phyloP scores from a whole-genome alignment of 2,329 filamentous ascomycete genomes.

The Aureobasidium uvarum region DNA sequence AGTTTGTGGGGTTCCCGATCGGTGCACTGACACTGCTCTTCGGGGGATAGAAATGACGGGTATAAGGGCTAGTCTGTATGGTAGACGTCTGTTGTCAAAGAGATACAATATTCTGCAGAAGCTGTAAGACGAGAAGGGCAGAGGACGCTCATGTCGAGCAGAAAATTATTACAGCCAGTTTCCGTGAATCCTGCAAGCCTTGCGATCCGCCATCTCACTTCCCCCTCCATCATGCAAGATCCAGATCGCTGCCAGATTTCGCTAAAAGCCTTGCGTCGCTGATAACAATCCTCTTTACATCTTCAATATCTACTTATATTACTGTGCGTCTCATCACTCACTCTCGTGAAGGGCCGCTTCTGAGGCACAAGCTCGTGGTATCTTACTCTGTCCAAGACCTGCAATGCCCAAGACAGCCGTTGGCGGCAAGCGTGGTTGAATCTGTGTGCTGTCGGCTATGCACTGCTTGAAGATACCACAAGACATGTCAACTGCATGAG shows the following conservation, averaged over 20 bases:
- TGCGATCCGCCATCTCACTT: slow-evolving; percentile 11
- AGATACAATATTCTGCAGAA: background rate
- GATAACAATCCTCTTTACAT: background rate
- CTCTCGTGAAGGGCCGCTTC: too few relatives aligned
- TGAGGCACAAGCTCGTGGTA: too few relatives aligned
- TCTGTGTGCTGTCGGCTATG: background rate
- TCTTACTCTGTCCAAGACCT: background rate
- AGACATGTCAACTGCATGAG: slow-evolving; percentile 4
- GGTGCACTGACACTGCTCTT: background rate
- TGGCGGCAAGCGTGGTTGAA: slow-evolving; percentile 9
- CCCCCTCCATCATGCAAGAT: slow-evolving; percentile 1
- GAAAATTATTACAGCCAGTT: background rate
- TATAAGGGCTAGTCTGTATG: background rate
- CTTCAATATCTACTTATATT: background rate
- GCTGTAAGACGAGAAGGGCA: background rate
- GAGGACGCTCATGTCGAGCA: background rate
- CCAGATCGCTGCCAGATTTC: slow-evolving; percentile 14
- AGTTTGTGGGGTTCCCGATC: background rate
- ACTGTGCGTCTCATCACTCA: too few relatives aligned
- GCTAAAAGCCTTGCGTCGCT: background rate
- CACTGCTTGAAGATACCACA: background rate
- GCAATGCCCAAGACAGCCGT: background rate
- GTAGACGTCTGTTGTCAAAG: background rate
- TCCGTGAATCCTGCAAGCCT: slow-evolving; percentile 4
- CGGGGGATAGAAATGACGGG: background rate